These are phyloP conservation scores for Aspergillus hortae DNA, from an alignment of 2,329 filamentous ascomycete genomes.

Conservation along the genomic window DNA sequence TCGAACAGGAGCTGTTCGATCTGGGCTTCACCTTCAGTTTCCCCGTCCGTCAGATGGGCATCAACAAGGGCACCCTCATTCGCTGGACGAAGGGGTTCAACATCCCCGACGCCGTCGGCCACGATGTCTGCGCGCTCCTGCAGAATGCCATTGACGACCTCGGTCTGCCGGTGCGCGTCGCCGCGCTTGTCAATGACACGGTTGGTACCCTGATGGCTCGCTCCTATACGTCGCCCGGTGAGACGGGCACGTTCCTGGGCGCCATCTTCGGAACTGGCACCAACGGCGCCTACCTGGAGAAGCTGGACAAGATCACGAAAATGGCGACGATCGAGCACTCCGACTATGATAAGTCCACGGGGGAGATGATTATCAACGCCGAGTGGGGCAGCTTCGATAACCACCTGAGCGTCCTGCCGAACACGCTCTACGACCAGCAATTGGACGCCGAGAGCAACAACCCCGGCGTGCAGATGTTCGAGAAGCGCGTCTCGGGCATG, in stretches of 20 bases:
- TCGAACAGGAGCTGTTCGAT: conserved; percentile 77
- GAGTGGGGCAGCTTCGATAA: conserved; percentile 99
- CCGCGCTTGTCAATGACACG: conserved; percentile 94
- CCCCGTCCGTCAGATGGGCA: conserved; percentile 87
- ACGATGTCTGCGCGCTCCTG: conserved; percentile 88
- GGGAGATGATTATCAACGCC: conserved; percentile 95
- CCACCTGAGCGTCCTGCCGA: conserved; percentile 79
- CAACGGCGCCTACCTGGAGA: conserved; percentile 96
- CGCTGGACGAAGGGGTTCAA: conserved; percentile 99
- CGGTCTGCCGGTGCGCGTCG: conserved; percentile 85
- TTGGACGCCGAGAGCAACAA: conserved; percentile 81
- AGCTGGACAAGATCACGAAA: conserved; percentile 81
- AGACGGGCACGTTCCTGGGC: conserved; percentile 82
- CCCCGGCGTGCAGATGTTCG: conserved; percentile 96
- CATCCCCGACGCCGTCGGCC: conserved; percentile 87
- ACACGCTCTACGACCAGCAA: conserved; percentile 74
- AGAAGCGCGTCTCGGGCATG: conserved; percentile 98
- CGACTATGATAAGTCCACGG: conserved; percentile 71
- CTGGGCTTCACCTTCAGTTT: conserved; percentile 99
- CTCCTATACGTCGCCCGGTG: conserved; percentile 87
- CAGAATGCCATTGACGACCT: conserved; percentile 87
- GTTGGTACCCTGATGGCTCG: conserved; percentile 97
- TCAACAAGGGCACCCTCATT: conserved; percentile 91
- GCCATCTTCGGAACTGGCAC: conserved; percentile 97
- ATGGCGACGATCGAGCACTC: conserved; percentile 52